These are phyloP conservation scores for Glycine tomentella DNA, from an alignment of 306 rosid species.

Conservation along the genomic window DNA sequence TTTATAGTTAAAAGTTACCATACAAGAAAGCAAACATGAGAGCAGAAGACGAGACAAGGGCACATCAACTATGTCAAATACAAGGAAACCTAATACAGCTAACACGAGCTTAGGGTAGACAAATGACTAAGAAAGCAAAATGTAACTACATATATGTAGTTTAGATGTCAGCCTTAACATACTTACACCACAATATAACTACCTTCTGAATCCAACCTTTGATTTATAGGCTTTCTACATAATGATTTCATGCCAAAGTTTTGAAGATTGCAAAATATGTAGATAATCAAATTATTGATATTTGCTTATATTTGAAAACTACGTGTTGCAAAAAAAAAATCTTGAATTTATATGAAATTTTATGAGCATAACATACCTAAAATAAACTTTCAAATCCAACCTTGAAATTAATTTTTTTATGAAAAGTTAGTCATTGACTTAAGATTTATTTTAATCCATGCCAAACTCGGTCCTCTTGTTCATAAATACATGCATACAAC, in stretches of 20 bases:
- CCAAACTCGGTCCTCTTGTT: background rate
- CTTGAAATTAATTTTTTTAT: background rate
- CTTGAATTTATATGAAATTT: background rate
- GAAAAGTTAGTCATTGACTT: background rate
- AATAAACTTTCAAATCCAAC: background rate
- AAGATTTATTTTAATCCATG: background rate
- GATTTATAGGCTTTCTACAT: background rate
- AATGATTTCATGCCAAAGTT: background rate
- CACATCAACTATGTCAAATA: background rate
- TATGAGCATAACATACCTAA: background rate
- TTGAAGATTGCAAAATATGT: conserved; percentile 6
- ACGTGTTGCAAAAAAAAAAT: background rate
- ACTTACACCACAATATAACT: background rate
- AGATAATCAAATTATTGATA: conserved; percentile 12
- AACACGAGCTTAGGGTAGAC: background rate
- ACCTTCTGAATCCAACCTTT: background rate
- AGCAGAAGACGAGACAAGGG: background rate
- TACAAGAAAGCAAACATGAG: conserved; percentile 26
- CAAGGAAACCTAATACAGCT: conserved; percentile 4
- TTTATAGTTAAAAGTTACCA: background rate
- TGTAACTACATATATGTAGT: background rate
- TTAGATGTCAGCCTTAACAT: background rate
- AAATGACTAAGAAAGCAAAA: conserved; percentile 10
- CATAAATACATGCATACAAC: background rate
- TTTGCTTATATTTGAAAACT: conserved; percentile 8